Evolutionary conservation across 2,329 filamentous ascomycete genomes (phyloP).

Genomic region (Parastagonospora avenae): DNA sequence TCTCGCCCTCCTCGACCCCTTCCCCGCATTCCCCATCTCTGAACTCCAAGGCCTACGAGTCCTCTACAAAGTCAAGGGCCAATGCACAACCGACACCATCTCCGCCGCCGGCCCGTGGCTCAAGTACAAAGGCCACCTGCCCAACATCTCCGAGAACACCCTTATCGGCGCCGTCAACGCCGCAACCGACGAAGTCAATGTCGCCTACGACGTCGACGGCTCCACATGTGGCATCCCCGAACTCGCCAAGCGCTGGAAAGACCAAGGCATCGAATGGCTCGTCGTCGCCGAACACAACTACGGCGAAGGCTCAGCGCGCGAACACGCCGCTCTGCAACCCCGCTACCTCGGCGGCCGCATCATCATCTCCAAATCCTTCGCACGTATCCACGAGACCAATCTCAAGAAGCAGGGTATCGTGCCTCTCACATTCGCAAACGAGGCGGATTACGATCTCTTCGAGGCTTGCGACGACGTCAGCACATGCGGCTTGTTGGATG

Average conservation of each 20-base stretch:
- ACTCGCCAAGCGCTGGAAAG: constrained; percentile 82
- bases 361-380: constrained; percentile 85
- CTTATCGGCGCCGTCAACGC: constrained; percentile 94
- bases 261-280: constrained; percentile 77
- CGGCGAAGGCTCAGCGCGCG: constrained; percentile 85
- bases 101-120: constrained; percentile 96
- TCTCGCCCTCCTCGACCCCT: constrained; percentile 89
- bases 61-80: constrained; percentile 94
- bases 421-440: constrained; percentile 86
- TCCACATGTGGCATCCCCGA: constrained; percentile 79
- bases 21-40: constrained; percentile 75
- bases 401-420: constrained; percentile 98
- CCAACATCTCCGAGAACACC: constrained; percentile 97
- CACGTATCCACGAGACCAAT: constrained; percentile 93
- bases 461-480: constrained; percentile 80
- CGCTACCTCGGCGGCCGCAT: constrained; percentile 86
- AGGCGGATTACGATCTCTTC: constrained; percentile 85
- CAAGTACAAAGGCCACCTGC: constrained; percentile 98
- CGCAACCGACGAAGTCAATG: constrained; percentile 89
- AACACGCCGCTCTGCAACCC: constrained; percentile 88
- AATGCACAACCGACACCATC: constrained; percentile 99
- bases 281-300: constrained; percentile 98
- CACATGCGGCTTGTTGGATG: constrained; percentile 83
- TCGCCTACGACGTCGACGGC: constrained; percentile 85
- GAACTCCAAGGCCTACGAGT: constrained; percentile 82